Percentiles rank a stretch among this genome's conserved stretches.
Conservation (phyloP, 1,284 basidiomycete species). For the Somion occarium region DNA sequence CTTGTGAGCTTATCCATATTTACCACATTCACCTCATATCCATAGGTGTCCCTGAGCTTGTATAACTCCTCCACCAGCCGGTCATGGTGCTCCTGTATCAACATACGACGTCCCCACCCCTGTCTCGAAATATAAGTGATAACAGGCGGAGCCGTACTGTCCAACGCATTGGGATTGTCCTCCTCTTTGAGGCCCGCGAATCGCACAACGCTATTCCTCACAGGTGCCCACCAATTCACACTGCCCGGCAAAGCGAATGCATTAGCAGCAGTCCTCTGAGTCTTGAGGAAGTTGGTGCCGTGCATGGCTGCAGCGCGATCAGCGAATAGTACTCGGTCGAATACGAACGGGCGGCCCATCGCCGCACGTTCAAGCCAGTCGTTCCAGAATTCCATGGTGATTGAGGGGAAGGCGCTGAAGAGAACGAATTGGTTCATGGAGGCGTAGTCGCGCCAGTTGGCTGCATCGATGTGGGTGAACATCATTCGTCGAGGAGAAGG, state of each 20-base stretch:
- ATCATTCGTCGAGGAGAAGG: constrained; percentile 70
- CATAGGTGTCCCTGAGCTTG: constrained; percentile 63
- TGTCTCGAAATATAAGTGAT: constrained; percentile 88
- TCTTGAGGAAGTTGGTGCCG: constrained; percentile 60
- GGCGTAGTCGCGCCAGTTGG: constrained; percentile 85
- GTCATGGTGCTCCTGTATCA: constrained; percentile 63
- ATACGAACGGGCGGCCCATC: constrained; percentile 67
- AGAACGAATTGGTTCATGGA: constrained; percentile 79
- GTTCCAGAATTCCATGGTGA: constrained; percentile 67
- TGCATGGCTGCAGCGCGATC: constrained; percentile 81
- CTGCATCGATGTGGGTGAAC: constrained; percentile 67
- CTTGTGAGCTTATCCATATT: constrained; percentile 77
- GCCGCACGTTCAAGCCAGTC: constrained; percentile 78
- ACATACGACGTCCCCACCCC: constrained; percentile 77
- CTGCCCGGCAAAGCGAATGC: constrained; percentile 72
- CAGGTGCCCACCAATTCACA: constrained; percentile 76
- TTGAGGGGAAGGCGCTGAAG: constrained; percentile 71
- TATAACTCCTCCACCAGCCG: constrained; percentile 58
- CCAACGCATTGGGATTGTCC: constrained; percentile 24
- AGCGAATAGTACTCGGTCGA: constrained; percentile 77
- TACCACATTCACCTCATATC: constrained; percentile 83
- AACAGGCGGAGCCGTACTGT: constrained; percentile 40
- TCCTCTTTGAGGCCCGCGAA: constrained; percentile 55
- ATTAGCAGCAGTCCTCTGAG: constrained; percentile 70
- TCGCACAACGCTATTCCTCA: constrained; percentile 68